phyloP scores from a whole-genome alignment of 2,329 filamentous ascomycete species.

The Cladosporium austrohemisphaericum region DNA sequence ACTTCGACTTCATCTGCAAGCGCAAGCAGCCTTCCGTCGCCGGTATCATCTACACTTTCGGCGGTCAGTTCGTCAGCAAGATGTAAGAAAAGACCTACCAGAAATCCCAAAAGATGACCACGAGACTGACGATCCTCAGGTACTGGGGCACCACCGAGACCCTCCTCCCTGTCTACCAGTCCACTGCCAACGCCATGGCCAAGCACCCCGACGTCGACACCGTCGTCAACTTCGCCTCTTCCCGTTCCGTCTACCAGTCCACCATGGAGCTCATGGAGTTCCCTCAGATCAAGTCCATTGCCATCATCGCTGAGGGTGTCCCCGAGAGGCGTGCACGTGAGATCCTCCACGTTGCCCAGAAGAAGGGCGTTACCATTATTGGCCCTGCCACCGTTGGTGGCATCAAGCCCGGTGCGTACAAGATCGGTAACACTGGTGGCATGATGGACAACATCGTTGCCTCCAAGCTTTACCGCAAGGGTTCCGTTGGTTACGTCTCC shows the following conservation, averaged over 20 bases:
- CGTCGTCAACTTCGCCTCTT: constrained; percentile 99
- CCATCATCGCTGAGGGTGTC: constrained; percentile 98
- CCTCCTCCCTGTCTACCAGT: constrained; percentile 95
- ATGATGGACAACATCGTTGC: constrained; percentile 99
- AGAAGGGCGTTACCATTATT: constrained; percentile 99
- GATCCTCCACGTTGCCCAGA: constrained; percentile 91
- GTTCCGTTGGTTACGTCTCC: constrained; percentile 97
- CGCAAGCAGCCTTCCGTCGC: constrained; percentile 92
- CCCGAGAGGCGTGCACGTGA: constrained; percentile 98
- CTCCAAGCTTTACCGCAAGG: constrained; percentile 99
- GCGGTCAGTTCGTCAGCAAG: constrained; percentile 99
- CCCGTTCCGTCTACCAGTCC: constrained; percentile 95
- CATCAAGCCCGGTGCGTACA: constrained; percentile 99
- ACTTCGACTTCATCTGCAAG: constrained; percentile 99
- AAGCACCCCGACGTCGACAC: constrained; percentile 98
- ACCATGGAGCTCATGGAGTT: constrained; percentile 98
- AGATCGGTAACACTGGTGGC: constrained; percentile 99
- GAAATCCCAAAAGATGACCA: not conserved
- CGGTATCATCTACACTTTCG: constrained; percentile 99
- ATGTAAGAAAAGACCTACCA: constrained; percentile 56
- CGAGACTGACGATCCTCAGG: constrained; percentile 32
- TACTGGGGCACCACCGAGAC: constrained; percentile 99
- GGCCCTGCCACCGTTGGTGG: constrained; percentile 97
- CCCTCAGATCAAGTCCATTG: constrained; percentile 97
- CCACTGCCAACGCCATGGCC: constrained; percentile 82